Evolutionary conservation across 2,329 filamentous ascomycete species (phyloP).

Genomic region (Microdochium bolleyi): DNA sequence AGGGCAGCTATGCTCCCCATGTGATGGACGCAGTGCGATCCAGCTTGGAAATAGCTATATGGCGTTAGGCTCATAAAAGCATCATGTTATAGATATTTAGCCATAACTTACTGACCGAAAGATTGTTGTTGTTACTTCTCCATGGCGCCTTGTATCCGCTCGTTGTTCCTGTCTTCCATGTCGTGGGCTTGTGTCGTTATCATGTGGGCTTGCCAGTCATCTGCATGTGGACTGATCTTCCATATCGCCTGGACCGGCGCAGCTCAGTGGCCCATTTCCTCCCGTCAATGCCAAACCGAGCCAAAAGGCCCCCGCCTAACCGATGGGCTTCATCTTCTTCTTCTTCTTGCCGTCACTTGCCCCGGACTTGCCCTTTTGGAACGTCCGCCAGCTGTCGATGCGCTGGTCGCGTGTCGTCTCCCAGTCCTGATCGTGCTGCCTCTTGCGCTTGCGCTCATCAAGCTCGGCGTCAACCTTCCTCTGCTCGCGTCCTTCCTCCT

Average conservation of each 20-base stretch:
- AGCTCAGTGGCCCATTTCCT: conserved; percentile 1
- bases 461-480: conserved; percentile 78
- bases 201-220: too few species aligned
- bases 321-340: conserved; percentile 63
- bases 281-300: neutral
- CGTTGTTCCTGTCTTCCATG: too few species aligned
- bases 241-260: conserved; percentile 2
- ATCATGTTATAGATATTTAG: neutral
- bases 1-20: neutral
- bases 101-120: neutral
- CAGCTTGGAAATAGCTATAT: conserved; percentile 2
- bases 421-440: conserved; percentile 92
- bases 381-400: conserved; percentile 90
- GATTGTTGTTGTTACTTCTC: neutral
- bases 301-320: conserved; percentile 23
- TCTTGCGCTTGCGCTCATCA: conserved; percentile 72
- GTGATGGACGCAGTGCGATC: conserved; percentile 1
- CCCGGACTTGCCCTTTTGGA: conserved; percentile 63
- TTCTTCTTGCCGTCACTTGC: conserved; percentile 45
- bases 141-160: neutral
- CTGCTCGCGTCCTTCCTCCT: conserved; percentile 90
- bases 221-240: neutral
- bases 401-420: conserved; percentile 85
- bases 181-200: too few species aligned
- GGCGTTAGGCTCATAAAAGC: conserved; percentile 23